These are phyloP conservation scores for Starmerella ratchasimensis DNA, from an alignment of 805 yeast species.

Conservation along the genomic window DNA sequence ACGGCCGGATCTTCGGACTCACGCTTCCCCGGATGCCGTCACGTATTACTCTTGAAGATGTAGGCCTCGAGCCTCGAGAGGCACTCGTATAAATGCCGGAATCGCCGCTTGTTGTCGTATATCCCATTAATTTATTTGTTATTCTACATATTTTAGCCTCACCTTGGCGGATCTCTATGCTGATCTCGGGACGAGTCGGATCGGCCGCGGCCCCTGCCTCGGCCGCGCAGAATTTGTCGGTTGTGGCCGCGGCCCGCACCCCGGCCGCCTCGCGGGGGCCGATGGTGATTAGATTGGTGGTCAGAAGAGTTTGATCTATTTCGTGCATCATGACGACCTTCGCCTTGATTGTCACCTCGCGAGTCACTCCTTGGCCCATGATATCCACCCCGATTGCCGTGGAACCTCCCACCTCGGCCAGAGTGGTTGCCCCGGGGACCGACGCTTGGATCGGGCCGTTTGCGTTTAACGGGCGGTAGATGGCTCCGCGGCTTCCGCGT, in stretches of 20 bases:
- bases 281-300: too few species aligned
- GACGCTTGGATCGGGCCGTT: constrained; percentile 4
- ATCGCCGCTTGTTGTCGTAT: not conserved
- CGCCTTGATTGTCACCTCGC: too few species aligned
- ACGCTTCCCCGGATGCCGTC: constrained; percentile 50
- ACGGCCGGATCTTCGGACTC: constrained; percentile 55
- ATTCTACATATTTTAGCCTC: not conserved
- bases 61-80: constrained; percentile 13
- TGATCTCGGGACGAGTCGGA: too few species aligned
- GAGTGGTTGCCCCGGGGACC: not conserved
- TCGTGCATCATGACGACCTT: too few species aligned
- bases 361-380: too few species aligned
- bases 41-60: constrained; percentile 28
- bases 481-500: constrained; percentile 28
- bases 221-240: not conserved
- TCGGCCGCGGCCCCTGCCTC: too few species aligned
- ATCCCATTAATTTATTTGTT: too few species aligned
- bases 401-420: not conserved
- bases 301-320: too few species aligned
- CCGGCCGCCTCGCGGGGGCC: too few species aligned
- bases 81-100: constrained; percentile 5
- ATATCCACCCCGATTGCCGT: not conserved
- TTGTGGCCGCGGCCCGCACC: constrained; percentile 1
- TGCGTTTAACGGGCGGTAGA: constrained; percentile 11
- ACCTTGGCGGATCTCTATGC: too few species aligned